Evolutionary conservation across 1,284 basidiomycete species (phyloP).

Genomic region (Trichosporon asahii): DNA sequence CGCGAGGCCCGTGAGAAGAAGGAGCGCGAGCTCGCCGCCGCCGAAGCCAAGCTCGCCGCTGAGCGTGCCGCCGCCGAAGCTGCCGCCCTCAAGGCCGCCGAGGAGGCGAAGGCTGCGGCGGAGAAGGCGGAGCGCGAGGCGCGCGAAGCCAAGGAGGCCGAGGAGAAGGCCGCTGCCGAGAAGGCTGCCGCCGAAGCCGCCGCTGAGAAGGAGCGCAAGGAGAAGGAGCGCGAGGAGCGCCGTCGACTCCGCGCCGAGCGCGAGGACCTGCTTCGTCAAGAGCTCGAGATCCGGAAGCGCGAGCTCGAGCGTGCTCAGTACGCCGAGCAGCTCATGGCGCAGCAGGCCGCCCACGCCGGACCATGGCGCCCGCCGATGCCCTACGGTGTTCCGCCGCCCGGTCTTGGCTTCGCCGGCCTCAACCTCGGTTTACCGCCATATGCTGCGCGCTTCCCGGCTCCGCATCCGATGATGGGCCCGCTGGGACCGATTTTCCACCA

Average conservation of each 20-base stretch:
- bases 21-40: not conserved
- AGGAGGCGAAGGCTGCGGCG: not conserved
- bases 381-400: not conserved
- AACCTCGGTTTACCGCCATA: not conserved
- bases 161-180: slow-evolving; percentile 1
- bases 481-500: not conserved
- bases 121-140: slow-evolving; percentile 3
- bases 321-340: not conserved
- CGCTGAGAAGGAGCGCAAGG: not conserved
- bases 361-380: slow-evolving; percentile 5
- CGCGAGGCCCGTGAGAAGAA: not conserved
- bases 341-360: not conserved
- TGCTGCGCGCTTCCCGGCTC: not conserved
- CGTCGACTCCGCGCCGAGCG: not conserved
- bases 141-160: not conserved
- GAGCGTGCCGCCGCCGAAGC: not conserved
- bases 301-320: not conserved
- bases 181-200: not conserved
- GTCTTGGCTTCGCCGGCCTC: not conserved
- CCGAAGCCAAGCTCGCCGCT: not conserved
- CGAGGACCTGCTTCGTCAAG: not conserved
- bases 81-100: not conserved
- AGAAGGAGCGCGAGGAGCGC: slow-evolving; percentile 6
- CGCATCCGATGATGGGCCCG: slow-evolving; percentile 5
- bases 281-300: not conserved